Evolutionary conservation across 2,329 filamentous ascomycete genomes (phyloP).

Genomic region (Botrytis hyacinthi): DNA sequence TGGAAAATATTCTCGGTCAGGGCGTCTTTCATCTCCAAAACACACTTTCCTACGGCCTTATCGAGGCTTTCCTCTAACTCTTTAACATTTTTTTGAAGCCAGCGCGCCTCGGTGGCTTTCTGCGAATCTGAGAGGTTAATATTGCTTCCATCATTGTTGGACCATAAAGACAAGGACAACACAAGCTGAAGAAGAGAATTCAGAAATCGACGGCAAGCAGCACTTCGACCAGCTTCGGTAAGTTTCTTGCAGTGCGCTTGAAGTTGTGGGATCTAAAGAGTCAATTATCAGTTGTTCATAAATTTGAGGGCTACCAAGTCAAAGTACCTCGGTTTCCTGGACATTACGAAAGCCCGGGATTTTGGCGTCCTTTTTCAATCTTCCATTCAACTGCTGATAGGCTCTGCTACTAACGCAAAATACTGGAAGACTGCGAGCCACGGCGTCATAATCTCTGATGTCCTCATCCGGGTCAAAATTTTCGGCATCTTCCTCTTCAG

Average conservation of each 20-base stretch:
- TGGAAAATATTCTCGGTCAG: conserved; percentile 48
- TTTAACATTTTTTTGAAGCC: conserved; percentile 42
- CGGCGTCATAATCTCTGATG: conserved; percentile 55
- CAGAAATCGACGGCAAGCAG: conserved; percentile 49
- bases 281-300: not conserved
- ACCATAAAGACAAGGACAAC: conserved; percentile 53
- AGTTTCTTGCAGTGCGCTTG: conserved; percentile 54
- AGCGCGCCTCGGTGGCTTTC: conserved; percentile 40
- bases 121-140: conserved; percentile 44
- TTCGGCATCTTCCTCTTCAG: conserved; percentile 51
- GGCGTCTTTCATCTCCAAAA: conserved; percentile 43
- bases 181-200: conserved; percentile 50
- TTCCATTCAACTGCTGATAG: conserved; percentile 60
- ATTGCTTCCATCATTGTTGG: conserved; percentile 44
- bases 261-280: conserved; percentile 27
- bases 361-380: conserved; percentile 50
- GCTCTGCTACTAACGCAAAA: conserved; percentile 63
- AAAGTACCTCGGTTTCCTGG: conserved; percentile 52
- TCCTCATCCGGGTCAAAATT: conserved; percentile 56
- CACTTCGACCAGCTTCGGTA: conserved; percentile 49
- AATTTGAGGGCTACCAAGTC: not conserved
- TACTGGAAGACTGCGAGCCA: conserved; percentile 56
- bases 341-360: conserved; percentile 51
- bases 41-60: conserved; percentile 41
- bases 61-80: conserved; percentile 45